Evolutionary conservation across 1,139 yeast species (phyloP), one percentile per base, ranked within the genome.

Genomic region (Protomyces gravidus): DNA sequence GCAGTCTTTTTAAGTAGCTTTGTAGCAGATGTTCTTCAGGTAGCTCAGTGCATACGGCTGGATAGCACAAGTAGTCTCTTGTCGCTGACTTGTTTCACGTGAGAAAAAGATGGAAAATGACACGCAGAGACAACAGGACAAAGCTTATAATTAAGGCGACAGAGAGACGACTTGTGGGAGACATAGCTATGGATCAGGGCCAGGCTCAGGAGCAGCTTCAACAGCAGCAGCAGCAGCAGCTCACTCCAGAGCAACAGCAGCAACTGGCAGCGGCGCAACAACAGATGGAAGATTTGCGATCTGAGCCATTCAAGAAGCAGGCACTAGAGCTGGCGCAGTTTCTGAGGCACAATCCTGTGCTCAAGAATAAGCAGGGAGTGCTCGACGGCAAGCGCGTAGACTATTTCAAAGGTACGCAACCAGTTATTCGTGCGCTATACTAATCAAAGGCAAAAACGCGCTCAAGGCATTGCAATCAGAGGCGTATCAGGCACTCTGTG

Each of bases 321-420:
- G 81, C 86, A 0, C 64, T 83, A 48, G 84, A 84, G 30, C 73
- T 90, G 59, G 96, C 95, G 47, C 79, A 80, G 62, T 86, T 78
- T 64, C 75, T 89, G 63, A 83, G 92, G 65, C 82, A 82, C 67
- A 80, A 86, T 70, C 70, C 77, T 47, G 72, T 74, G 27, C 77
- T 92, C 66, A 92, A 92, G 70, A 86, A 83, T 70, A 83, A 98
- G 68, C 81, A 82, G 62, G 97, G 97, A 5, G 74, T 85, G 48
- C 75, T 87, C 60, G 83, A 84, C 68, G 85, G 85, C 59, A 80
- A 81, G 63, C 81, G 81, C 39, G 79, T 82, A 46, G 95, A 88
- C 63, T 90, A 92, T 71, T 92, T 92, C 79, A 79, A 95, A 67
- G 86, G 77, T 67, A 47, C 5, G 26, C 13, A n/a, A 13, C 30